Conservation (phyloP, 2,329 filamentous ascomycete species). For the Phaeosphaeria sp. region DNA sequence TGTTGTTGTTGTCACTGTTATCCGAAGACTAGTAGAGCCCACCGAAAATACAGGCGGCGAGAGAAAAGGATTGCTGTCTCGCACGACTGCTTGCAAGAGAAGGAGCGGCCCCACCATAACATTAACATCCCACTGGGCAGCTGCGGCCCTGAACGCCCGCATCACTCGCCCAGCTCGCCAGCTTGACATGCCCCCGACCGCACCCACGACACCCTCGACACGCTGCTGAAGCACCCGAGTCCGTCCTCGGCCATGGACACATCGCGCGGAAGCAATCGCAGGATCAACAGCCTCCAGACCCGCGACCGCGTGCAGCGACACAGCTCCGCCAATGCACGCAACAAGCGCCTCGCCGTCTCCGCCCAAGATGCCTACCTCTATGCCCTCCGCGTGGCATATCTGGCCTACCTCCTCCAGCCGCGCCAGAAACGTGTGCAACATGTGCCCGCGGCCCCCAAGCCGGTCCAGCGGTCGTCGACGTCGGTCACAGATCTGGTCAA, state of each 20-base stretch:
- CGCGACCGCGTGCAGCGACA: constrained; percentile 50
- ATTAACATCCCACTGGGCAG: constrained; percentile 24
- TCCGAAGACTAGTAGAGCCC: neutral
- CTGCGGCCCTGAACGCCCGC: constrained; percentile 19
- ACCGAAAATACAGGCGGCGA: neutral
- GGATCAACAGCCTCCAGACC: constrained; percentile 52
- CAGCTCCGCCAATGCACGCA: constrained; percentile 42
- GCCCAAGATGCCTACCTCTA: constrained; percentile 88
- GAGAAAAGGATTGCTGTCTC: neutral
- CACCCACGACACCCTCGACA: constrained; percentile 14
- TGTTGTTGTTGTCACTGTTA: neutral
- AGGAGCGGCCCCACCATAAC: constrained; percentile 26
- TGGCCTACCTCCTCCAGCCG: constrained; percentile 91
- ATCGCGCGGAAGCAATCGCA: constrained; percentile 42
- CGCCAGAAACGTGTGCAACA: constrained; percentile 89
- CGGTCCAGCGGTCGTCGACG: constrained; percentile 71
- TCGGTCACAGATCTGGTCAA: constrained; percentile 84
- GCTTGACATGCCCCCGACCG: constrained; percentile 36
- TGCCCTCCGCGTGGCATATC: constrained; percentile 87
- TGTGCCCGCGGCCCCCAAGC: constrained; percentile 66
- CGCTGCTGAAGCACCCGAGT: constrained; percentile 21
- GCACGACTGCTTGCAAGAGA: constrained; percentile 14
- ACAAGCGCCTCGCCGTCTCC: constrained; percentile 46
- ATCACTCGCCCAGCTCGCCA: constrained; percentile 13
- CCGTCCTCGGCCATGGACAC: constrained; percentile 34